A percentile compares a stretch with the other conserved stretches of the same genome.
phyloP scores from a whole-genome alignment of 495 filamentous ascomycete genomes.

The Aspergillus affinis region DNA sequence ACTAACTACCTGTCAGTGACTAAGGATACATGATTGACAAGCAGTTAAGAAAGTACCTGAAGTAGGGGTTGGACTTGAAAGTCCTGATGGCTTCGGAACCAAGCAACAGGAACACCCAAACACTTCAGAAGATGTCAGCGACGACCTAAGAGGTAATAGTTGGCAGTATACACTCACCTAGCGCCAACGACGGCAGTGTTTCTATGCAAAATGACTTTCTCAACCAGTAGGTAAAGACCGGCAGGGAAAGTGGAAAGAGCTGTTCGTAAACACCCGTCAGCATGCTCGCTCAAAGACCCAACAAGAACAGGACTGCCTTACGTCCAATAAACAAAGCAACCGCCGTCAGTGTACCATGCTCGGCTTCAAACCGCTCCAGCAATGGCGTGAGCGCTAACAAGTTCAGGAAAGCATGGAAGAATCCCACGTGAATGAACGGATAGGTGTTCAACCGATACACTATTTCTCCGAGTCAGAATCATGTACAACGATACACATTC shows the following conservation, averaged over 20 bases:
- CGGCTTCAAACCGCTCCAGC: constrained; percentile 89
- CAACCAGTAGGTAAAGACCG: constrained; percentile 66
- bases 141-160: neutral
- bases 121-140: constrained; percentile 46
- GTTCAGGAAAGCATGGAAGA: constrained; percentile 81
- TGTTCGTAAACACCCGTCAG: constrained; percentile 32
- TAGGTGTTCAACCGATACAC: constrained; percentile 94
- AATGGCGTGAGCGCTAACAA: constrained; percentile 76
- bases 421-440: constrained; percentile 78
- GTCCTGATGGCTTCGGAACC: constrained; percentile 81
- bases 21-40: neutral
- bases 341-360: constrained; percentile 85
- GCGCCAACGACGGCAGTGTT: constrained; percentile 77
- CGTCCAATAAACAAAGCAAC: constrained; percentile 83
- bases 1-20: constrained; percentile 19
- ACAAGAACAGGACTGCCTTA: constrained; percentile 48
- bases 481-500: neutral
- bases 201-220: constrained; percentile 61
- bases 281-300: neutral
- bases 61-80: constrained; percentile 69
- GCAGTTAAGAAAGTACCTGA: constrained; percentile 45
- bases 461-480: constrained; percentile 34
- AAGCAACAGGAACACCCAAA: constrained; percentile 89
- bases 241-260: constrained; percentile 80
- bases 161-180: constrained; percentile 56